phyloP scores from a whole-genome alignment of 306 rosid genomes.

The Pyrus betulifolia region DNA sequence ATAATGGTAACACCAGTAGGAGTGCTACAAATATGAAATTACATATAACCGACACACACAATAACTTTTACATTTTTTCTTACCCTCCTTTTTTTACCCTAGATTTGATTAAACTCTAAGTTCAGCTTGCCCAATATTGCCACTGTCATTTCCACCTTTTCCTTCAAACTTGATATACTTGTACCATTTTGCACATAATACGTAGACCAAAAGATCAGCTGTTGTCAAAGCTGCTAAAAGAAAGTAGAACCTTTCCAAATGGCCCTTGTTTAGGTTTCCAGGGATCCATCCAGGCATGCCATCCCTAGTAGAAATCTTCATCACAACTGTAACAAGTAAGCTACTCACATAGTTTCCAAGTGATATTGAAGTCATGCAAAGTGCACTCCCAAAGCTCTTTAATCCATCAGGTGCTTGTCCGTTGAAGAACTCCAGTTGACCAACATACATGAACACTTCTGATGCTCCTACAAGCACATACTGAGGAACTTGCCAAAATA shows the following conservation, averaged over 20 bases:
- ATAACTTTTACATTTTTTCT: not conserved
- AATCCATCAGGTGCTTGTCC: constrained; percentile 73
- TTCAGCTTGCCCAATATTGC: not conserved
- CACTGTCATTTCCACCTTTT: constrained; percentile 11
- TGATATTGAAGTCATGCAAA: constrained; percentile 76
- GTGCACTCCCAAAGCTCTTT: constrained; percentile 83
- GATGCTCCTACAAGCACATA: constrained; percentile 68
- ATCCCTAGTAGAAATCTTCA: constrained; percentile 48
- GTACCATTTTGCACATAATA: constrained; percentile 64
- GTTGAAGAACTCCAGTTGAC: constrained; percentile 72
- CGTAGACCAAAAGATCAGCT: constrained; percentile 39
- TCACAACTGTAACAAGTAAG: constrained; percentile 60
- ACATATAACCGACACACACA: not conserved
- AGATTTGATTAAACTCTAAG: not conserved
- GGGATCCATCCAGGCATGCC: constrained; percentile 78
- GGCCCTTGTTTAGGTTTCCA: constrained; percentile 60
- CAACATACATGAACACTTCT: constrained; percentile 81
- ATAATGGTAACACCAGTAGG: not conserved
- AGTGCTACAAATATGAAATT: not conserved
- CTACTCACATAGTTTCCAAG: constrained; percentile 72
- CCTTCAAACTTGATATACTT: constrained; percentile 56
- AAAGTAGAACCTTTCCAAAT: constrained; percentile 59
- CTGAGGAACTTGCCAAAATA: constrained; percentile 76
- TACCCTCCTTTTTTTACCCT: not conserved
- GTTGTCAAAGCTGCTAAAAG: constrained; percentile 63